Evolutionary conservation across 2,329 filamentous ascomycete genomes (phyloP).

Genomic region (Stemphylium vesicarium): DNA sequence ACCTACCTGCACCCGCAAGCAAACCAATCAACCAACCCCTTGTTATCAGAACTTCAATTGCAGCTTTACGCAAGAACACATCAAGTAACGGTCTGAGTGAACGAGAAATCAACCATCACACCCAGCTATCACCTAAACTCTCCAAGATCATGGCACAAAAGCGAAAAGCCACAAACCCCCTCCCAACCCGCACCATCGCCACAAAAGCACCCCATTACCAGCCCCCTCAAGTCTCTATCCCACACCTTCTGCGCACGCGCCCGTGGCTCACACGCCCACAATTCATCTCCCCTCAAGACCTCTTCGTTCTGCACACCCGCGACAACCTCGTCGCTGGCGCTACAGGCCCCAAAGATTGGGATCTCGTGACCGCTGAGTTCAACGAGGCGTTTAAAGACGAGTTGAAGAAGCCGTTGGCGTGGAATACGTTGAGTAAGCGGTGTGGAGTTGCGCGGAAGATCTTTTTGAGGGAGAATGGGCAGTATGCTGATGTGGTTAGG

Average conservation of each 20-base stretch:
- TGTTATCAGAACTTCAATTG: no score
- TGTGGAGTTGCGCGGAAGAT: background rate
- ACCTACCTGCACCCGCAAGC: no score
- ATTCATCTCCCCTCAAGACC: background rate
- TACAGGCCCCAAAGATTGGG: slow-evolving; percentile 4
- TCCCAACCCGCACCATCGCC: background rate
- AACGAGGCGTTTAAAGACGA: slow-evolving; percentile 1
- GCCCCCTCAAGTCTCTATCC: background rate
- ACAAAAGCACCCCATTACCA: background rate
- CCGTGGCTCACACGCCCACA: slow-evolving; percentile 1
- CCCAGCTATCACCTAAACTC: background rate
- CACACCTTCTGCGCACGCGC: background rate
- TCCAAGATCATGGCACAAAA: no score
- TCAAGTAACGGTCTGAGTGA: no score
- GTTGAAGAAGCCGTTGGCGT: background rate
- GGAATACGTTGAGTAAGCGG: slow-evolving; percentile 7
- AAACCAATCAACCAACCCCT: no score
- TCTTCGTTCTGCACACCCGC: slow-evolving; percentile 3
- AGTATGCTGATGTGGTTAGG: background rate
- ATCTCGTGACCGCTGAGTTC: slow-evolving; percentile 2
- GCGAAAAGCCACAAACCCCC: background rate
- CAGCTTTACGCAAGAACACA: no score
- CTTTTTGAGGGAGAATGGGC: slow-evolving; percentile 3
- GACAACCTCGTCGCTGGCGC: slow-evolving; percentile 7
- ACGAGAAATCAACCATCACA: no score